Conservation (phyloP, 345 rosid genomes). For the Arabis hirsuta region DNA sequence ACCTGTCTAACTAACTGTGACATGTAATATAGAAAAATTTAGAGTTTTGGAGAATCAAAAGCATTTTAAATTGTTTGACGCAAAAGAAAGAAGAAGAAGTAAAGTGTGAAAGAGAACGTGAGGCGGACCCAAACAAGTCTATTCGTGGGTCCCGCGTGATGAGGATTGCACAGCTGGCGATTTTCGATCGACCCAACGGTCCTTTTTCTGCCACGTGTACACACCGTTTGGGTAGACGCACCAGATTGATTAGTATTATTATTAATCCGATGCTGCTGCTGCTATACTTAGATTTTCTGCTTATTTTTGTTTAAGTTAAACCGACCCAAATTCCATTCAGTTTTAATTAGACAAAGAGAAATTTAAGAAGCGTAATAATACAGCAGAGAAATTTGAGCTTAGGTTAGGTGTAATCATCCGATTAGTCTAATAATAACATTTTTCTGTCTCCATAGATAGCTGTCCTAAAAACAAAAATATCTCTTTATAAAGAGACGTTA, state of each 20-base stretch:
- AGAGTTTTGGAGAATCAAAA: background rate
- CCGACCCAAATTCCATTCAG: too few relatives aligned
- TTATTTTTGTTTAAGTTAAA: too few relatives aligned
- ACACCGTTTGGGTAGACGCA: background rate
- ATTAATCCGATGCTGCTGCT: background rate
- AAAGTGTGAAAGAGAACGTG: background rate
- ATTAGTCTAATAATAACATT: slow-evolving; percentile 28
- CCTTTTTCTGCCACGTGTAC: background rate
- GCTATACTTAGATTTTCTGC: too few relatives aligned
- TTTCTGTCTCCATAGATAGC: slow-evolving; percentile 1
- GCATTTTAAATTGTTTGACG: background rate
- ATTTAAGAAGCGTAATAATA: slow-evolving; percentile 18
- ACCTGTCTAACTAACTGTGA: background rate
- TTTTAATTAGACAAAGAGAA: background rate
- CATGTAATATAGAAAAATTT: background rate
- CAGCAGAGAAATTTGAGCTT: slow-evolving; percentile 15
- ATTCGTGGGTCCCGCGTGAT: slow-evolving; percentile 24
- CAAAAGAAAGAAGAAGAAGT: background rate
- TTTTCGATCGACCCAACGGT: background rate
- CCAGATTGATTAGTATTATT: background rate
- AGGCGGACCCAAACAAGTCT: slow-evolving; percentile 18
- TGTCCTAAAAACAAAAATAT: background rate
- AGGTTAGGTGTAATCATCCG: slow-evolving; percentile 26
- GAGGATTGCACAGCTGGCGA: slow-evolving; percentile 22
- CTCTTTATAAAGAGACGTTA: background rate